Percentiles rank a stretch among this genome's conserved stretches.
Conservation (phyloP, 108 stramenopile genomes). For the Skeletonema costatum region DNA sequence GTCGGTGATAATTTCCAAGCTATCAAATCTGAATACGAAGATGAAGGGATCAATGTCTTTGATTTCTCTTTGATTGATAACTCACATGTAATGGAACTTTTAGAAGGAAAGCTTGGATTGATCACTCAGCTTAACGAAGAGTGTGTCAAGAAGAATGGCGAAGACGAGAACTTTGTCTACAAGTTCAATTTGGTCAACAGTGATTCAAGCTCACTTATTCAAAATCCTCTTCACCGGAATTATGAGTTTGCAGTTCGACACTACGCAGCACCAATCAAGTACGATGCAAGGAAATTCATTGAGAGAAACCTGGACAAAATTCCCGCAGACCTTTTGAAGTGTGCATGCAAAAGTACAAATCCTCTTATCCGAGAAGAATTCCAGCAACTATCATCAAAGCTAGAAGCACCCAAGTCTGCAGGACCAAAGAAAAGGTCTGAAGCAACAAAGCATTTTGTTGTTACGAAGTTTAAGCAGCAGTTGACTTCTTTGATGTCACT, state of each 20-base stretch:
- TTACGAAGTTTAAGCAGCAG: conserved; percentile 71
- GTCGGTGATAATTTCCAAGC: conserved; percentile 70
- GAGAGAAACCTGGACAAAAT: conserved; percentile 85
- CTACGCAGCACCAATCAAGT: conserved; percentile 86
- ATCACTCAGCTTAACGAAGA: conserved; percentile 93
- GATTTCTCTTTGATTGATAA: conserved; percentile 92
- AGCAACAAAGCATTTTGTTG: conserved; percentile 53
- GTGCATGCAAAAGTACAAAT: conserved; percentile 64
- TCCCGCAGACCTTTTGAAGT: conserved; percentile 59
- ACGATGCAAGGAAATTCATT: conserved; percentile 81
- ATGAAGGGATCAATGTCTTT: conserved; percentile 88
- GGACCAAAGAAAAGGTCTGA: conserved; percentile 60
- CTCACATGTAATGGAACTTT: conserved; percentile 77
- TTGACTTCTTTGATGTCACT: conserved; percentile 63
- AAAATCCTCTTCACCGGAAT: conserved; percentile 57
- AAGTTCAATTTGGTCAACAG: conserved; percentile 75
- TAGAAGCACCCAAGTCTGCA: conserved; percentile 27
- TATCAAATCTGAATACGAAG: conserved; percentile 78
- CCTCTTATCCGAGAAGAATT: conserved; percentile 62
- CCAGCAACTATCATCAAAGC: conserved; percentile 9
- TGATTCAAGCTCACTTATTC: conserved; percentile 59
- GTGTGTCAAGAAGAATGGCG: conserved; percentile 86
- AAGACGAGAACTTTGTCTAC: conserved; percentile 80
- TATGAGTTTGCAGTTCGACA: conserved; percentile 86
- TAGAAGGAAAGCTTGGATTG: conserved; percentile 90